A percentile compares a stretch with the other conserved stretches of the same genome.
Evolutionary conservation across 345 rosid species (phyloP).

Genomic region (Pelargonium nanum): DNA sequence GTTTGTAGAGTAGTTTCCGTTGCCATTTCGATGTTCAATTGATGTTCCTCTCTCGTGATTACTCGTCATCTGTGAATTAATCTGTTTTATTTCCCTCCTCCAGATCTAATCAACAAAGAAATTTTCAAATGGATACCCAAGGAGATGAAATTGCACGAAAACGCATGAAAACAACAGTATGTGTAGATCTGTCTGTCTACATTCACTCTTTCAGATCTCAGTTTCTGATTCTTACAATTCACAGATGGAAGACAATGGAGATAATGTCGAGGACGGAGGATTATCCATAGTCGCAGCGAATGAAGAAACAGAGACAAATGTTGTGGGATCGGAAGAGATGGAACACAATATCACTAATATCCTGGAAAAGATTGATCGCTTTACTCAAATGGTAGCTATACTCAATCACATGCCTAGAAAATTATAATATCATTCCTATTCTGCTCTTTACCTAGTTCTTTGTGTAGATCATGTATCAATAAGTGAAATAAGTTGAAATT

Average conservation of each 20-base stretch:
- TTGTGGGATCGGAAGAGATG: conserved; percentile 70
- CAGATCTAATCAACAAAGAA: neutral
- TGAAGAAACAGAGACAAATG: conserved; percentile 41
- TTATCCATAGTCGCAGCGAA: conserved; percentile 29
- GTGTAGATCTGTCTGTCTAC: conserved; percentile 8
- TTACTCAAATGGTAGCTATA: conserved; percentile 56
- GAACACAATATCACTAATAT: conserved; percentile 48
- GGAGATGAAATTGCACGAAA: conserved; percentile 36
- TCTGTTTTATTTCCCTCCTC: neutral
- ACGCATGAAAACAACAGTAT: conserved; percentile 56
- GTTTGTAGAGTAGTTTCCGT: neutral
- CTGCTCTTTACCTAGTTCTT: too few relatives aligned
- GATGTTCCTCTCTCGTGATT: neutral
- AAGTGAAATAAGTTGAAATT: neutral
- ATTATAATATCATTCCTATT: neutral
- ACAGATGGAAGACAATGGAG: conserved; percentile 46
- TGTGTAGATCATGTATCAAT: neutral
- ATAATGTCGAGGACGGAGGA: conserved; percentile 22
- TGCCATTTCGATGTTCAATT: neutral
- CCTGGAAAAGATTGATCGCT: conserved; percentile 64
- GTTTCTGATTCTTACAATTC: neutral
- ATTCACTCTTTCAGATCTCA: neutral
- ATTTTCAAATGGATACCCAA: conserved; percentile 34
- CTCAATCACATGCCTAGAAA: neutral
- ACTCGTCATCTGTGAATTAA: neutral